A percentile compares a stretch with the other conserved stretches of the same genome.
phyloP scores from a whole-genome alignment of 2,329 filamentous ascomycete genomes.

The Ascochyta rabiei region DNA sequence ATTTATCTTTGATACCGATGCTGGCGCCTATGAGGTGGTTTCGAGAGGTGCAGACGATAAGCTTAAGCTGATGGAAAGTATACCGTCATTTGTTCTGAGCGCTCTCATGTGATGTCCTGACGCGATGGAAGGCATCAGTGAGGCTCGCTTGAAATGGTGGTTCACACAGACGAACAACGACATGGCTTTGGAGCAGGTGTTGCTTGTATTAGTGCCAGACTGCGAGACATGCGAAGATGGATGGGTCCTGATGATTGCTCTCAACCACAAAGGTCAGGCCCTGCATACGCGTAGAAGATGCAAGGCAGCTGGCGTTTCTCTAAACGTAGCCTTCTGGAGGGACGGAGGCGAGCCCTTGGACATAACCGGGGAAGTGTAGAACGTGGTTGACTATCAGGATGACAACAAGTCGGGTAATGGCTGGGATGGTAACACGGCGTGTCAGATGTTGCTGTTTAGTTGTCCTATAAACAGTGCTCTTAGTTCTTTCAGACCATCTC shows the following conservation, averaged over 20 bases:
- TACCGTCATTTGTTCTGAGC: background rate
- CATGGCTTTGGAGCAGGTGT: background rate
- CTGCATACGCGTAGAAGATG: background rate
- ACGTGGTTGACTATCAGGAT: background rate
- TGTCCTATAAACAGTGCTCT: background rate
- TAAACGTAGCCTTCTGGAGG: background rate
- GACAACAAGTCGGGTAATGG: background rate
- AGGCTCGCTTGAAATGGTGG: background rate
- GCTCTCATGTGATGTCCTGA: background rate
- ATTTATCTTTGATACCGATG: background rate
- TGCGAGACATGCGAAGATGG: background rate
- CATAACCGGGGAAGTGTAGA: background rate
- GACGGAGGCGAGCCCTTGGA: background rate
- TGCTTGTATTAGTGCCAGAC: background rate
- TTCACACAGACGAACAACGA: background rate
- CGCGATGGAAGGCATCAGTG: background rate
- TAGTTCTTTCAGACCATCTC: background rate
- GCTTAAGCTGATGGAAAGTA: background rate
- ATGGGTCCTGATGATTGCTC: background rate
- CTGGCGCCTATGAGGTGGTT: background rate
- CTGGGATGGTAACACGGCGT: background rate
- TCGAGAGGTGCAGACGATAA: background rate
- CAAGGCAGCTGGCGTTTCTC: background rate
- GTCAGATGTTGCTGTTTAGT: background rate
- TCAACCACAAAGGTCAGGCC: background rate